Percentiles rank a stretch among this genome's conserved stretches.
phyloP scores from a whole-genome alignment of 2,329 filamentous ascomycete species.

The Diaporthe helianthi region DNA sequence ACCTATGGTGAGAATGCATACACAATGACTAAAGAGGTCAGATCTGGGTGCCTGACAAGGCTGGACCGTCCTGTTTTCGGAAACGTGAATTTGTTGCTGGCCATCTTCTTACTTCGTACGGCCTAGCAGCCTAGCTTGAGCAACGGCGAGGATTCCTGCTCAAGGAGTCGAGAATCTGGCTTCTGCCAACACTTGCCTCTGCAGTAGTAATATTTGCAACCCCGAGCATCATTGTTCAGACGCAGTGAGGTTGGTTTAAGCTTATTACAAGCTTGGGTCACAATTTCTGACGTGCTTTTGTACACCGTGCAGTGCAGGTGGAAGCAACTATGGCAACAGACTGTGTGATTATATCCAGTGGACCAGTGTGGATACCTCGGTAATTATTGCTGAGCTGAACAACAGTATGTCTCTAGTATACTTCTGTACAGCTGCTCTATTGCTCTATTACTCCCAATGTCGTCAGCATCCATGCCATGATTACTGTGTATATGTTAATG shows the following conservation, averaged over 20 bases:
- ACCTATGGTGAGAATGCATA: neutral
- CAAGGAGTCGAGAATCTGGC: no score
- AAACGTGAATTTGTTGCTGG: neutral
- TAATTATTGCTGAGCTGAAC: no score
- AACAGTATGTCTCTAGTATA: no score
- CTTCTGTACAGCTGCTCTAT: no score
- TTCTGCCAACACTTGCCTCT: neutral
- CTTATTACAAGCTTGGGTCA: constrained; percentile 13
- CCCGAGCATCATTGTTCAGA: neutral
- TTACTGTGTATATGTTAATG: no score
- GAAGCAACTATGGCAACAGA: constrained; percentile 4
- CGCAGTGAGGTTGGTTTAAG: constrained; percentile 1
- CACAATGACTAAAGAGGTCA: neutral
- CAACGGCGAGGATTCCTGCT: no score
- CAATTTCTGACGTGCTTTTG: constrained; percentile 6
- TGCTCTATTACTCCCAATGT: no score
- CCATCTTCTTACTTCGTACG: no score
- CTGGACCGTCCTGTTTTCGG: no score
- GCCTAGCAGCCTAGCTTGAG: neutral
- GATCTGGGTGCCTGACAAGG: no score
- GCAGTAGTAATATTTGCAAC: neutral
- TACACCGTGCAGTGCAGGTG: constrained; percentile 15
- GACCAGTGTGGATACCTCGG: neutral
- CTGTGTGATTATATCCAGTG: neutral
- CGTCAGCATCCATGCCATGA: no score